Evolutionary conservation across 2,329 filamentous ascomycete genomes (phyloP).

Genomic region (Ceratocystiopsis minuta): DNA sequence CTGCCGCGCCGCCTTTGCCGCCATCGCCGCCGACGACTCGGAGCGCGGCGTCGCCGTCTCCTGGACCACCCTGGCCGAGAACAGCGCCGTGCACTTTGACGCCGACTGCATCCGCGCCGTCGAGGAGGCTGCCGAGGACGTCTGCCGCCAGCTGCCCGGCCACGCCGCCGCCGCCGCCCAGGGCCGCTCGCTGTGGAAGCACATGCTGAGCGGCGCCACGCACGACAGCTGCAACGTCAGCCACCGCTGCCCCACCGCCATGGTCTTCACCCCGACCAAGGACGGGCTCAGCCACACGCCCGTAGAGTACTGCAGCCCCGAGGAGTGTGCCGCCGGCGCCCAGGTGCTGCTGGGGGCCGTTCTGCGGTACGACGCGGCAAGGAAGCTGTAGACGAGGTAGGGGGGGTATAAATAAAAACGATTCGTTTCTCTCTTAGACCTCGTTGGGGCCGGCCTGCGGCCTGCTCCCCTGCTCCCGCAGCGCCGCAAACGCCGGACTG

Average conservation of each 20-base stretch:
- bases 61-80: slow-evolving; percentile 44
- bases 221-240: slow-evolving; percentile 21
- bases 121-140: slow-evolving; percentile 30
- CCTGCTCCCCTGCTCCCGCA: slow-evolving; percentile 1
- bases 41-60: slow-evolving; percentile 25
- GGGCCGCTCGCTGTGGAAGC: slow-evolving; percentile 9
- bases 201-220: slow-evolving; percentile 20
- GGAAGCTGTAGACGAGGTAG: slow-evolving; percentile 1
- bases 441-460: too few relatives aligned
- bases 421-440: too few relatives aligned
- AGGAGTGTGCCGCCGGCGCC: slow-evolving; percentile 17
- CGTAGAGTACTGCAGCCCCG: slow-evolving; percentile 16
- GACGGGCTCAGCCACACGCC: slow-evolving; percentile 21
- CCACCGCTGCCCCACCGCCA: slow-evolving; percentile 17
- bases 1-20: slow-evolving; percentile 27
- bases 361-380: slow-evolving; percentile 9
- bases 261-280: slow-evolving; percentile 21
- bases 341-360: slow-evolving; percentile 14
- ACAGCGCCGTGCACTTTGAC: slow-evolving; percentile 45
- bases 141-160: not conserved
- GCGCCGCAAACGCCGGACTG: slow-evolving; percentile 9
- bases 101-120: slow-evolving; percentile 49
- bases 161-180: not conserved
- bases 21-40: slow-evolving; percentile 37
- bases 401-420: slow-evolving; percentile 1